Conservation (phyloP, 352 stramenopile genomes). For the Phytopythium boreale region DNA sequence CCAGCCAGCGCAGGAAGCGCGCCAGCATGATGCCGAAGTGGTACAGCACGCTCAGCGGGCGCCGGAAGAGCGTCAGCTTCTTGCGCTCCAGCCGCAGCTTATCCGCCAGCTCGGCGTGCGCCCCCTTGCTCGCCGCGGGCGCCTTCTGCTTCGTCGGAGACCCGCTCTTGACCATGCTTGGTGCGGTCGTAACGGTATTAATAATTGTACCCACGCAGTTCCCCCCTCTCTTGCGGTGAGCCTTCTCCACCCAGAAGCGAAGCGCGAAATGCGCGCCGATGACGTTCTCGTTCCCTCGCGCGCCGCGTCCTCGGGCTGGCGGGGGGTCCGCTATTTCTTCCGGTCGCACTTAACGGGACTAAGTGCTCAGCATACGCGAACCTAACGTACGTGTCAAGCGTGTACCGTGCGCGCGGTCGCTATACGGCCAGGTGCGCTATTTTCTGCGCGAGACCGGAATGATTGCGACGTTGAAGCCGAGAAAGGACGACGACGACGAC, state of each 20-base stretch:
- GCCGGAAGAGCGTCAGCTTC: constrained; percentile 81
- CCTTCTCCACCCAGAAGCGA: background rate
- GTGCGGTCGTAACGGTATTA: background rate
- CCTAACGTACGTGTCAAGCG: background rate
- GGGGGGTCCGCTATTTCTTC: constrained; percentile 1
- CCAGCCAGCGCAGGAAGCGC: constrained; percentile 74
- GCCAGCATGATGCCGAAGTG: constrained; percentile 79
- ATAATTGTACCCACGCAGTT: too few species aligned
- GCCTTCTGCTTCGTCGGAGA: background rate
- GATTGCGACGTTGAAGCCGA: constrained; percentile 4
- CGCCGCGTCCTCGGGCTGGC: background rate
- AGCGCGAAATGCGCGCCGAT: background rate
- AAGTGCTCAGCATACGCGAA: constrained; percentile 8
- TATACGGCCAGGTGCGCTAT: background rate
- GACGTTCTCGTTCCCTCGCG: background rate
- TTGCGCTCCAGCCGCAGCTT: constrained; percentile 72
- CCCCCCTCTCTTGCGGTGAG: too few species aligned
- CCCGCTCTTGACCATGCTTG: background rate
- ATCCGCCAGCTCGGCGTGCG: constrained; percentile 33
- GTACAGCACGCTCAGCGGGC: constrained; percentile 68
- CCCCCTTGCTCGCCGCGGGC: background rate
- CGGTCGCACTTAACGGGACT: background rate
- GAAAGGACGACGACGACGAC: constrained; percentile 1
- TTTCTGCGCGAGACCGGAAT: background rate
- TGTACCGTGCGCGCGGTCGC: background rate